Percentiles rank a stretch among this genome's conserved stretches.
phyloP scores from a whole-genome alignment of 176 grass and related monocot genomes.

The Hyparrhenia diplandra region DNA sequence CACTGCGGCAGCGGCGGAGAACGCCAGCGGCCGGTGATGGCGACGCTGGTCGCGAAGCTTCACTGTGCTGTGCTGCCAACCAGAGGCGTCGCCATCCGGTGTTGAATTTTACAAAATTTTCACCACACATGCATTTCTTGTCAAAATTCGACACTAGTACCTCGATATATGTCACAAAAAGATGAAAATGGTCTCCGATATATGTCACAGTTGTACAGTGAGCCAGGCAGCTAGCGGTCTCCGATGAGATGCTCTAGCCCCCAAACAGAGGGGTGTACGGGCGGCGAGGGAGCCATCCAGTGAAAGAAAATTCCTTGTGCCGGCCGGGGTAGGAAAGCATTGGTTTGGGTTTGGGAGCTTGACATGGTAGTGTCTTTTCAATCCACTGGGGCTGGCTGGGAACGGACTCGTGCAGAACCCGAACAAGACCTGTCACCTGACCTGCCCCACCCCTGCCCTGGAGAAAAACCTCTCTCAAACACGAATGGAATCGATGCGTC shows the following conservation, averaged over 20 bases:
- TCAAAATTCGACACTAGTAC: constrained; percentile 23
- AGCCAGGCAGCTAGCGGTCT: too few species aligned
- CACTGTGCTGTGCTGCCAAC: constrained; percentile 8
- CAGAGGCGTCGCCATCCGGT: constrained; percentile 6
- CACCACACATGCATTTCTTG: neutral
- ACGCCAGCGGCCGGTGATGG: constrained; percentile 22
- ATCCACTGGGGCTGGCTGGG: neutral
- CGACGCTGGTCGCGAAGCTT: constrained; percentile 30
- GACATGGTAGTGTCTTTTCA: neutral
- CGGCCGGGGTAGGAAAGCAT: neutral
- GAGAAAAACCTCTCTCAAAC: neutral
- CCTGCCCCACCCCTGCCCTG: neutral
- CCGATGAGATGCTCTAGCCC: neutral
- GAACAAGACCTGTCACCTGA: neutral
- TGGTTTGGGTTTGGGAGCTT: neutral
- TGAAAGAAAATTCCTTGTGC: neutral
- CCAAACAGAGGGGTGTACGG: neutral
- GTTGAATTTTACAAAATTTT: neutral
- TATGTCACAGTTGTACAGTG: neutral
- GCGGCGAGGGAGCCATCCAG: neutral
- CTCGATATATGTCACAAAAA: neutral
- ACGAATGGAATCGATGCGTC: neutral
- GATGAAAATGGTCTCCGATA: neutral
- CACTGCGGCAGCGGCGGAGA: constrained; percentile 20
- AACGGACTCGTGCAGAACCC: constrained; percentile 22